Conservation (phyloP, 176 grass and related monocot genomes). For the Eleusine coracana region DNA sequence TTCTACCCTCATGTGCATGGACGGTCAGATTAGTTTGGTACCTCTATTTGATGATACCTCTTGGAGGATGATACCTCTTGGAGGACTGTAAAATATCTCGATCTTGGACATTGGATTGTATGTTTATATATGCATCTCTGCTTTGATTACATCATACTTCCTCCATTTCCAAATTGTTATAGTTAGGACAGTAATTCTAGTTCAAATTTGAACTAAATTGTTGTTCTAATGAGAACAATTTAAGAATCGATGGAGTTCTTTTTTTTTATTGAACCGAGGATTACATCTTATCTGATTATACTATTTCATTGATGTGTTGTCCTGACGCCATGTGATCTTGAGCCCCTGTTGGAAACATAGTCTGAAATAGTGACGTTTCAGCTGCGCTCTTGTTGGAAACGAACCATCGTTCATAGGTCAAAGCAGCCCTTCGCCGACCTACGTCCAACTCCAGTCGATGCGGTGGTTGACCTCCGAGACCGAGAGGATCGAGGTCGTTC, state of each 20-base stretch:
- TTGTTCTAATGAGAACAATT: too few species aligned
- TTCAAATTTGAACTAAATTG: too few species aligned
- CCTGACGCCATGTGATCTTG: neutral
- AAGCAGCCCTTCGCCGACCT: slow-evolving; percentile 15
- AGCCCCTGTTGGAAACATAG: neutral
- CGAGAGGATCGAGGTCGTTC: slow-evolving; percentile 24
- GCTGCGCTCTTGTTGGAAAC: slow-evolving; percentile 5
- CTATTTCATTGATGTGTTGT: neutral
- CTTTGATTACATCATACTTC: neutral
- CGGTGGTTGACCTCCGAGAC: neutral
- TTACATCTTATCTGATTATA: neutral
- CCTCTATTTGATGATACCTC: too few species aligned
- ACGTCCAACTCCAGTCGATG: neutral
- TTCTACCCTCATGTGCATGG: too few species aligned
- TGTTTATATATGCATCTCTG: neutral
- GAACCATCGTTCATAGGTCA: slow-evolving; percentile 37
- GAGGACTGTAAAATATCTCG: too few species aligned
- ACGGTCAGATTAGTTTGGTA: too few species aligned
- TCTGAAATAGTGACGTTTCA: slow-evolving; percentile 15
- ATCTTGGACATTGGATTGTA: neutral
- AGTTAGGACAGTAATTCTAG: too few species aligned
- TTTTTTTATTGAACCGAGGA: neutral
- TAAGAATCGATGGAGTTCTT: too few species aligned
- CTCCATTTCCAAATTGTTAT: too few species aligned
- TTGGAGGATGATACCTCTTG: too few species aligned